These are phyloP conservation scores for Discostella stelligeroides DNA, from an alignment of 108 stramenopile genomes.

Conservation along the genomic window DNA sequence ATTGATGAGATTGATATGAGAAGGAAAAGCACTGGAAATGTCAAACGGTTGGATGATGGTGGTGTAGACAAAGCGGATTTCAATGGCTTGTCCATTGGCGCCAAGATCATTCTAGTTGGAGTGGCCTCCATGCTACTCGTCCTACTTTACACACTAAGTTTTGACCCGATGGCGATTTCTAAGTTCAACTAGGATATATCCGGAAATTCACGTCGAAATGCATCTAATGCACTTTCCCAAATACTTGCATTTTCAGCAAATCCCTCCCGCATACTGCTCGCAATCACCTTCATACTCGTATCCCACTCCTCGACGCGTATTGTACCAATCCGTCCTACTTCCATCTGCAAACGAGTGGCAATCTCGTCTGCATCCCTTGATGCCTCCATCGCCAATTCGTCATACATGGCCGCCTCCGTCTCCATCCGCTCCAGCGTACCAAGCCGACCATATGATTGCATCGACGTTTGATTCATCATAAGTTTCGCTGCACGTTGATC, in stretches of 20 bases:
- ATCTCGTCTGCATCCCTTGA: slow-evolving; percentile 76
- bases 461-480: slow-evolving; percentile 66
- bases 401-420: slow-evolving; percentile 62
- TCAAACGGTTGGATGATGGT: neutral
- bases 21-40: neutral
- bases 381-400: slow-evolving; percentile 62
- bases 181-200: too few relatives aligned
- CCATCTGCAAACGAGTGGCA: slow-evolving; percentile 64
- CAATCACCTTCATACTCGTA: slow-evolving; percentile 71
- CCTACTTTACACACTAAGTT: slow-evolving; percentile 37
- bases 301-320: slow-evolving; percentile 73
- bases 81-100: slow-evolving; percentile 18
- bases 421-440: slow-evolving; percentile 61
- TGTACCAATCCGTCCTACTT: slow-evolving; percentile 72
- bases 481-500: slow-evolving; percentile 68
- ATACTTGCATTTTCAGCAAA: slow-evolving; percentile 69
- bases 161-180: slow-evolving; percentile 44
- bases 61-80: too few relatives aligned
- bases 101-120: slow-evolving; percentile 25
- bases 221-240: slow-evolving; percentile 68
- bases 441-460: slow-evolving; percentile 47
- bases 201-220: slow-evolving; percentile 39
- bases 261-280: slow-evolving; percentile 74
- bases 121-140: slow-evolving; percentile 33
- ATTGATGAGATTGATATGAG: neutral